A percentile compares a stretch with the other conserved stretches of the same genome.
phyloP scores from a whole-genome alignment of 2,329 filamentous ascomycete species.

The Calonectria fujianensis region DNA sequence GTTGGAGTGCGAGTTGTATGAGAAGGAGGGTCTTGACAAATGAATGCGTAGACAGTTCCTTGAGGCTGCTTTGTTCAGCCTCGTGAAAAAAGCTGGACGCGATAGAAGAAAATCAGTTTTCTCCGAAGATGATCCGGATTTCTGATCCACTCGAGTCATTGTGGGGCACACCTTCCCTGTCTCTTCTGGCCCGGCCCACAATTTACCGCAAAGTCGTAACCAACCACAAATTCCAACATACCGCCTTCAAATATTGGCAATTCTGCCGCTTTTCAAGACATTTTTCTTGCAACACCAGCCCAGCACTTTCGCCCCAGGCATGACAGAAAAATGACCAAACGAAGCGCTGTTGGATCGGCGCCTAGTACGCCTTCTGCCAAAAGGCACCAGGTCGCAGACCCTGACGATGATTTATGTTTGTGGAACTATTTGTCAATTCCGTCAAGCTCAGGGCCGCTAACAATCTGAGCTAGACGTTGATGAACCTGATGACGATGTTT shows the following conservation, averaged over 20 bases:
- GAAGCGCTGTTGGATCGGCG: constrained; percentile 53
- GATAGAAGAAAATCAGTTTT: constrained; percentile 53
- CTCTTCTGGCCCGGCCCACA: constrained; percentile 42
- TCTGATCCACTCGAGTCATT: constrained; percentile 23
- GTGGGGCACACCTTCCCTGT: constrained; percentile 24
- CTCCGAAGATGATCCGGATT: constrained; percentile 57
- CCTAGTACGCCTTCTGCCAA: constrained; percentile 55
- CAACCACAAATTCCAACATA: constrained; percentile 58
- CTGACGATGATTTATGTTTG: constrained; percentile 52
- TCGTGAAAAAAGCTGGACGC: constrained; percentile 56
- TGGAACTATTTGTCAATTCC: neutral
- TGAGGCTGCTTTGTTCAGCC: constrained; percentile 47
- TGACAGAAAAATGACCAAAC: constrained; percentile 59
- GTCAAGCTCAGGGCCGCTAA: constrained; percentile 1
- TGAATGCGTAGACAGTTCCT: constrained; percentile 47
- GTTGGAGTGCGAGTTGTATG: constrained; percentile 13
- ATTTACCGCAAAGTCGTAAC: constrained; percentile 50
- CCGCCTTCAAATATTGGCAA: constrained; percentile 57
- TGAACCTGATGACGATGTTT: constrained; percentile 59
- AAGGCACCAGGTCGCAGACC: constrained; percentile 45
- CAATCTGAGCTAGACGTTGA: constrained; percentile 53
- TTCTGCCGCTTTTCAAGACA: constrained; percentile 57
- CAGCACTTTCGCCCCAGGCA: constrained; percentile 34
- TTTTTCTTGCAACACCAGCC: constrained; percentile 35
- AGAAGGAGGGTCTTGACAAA: constrained; percentile 37